Percentiles rank a stretch among this genome's conserved stretches.
These are phyloP conservation scores for Paraphoma sp. DNA, from an alignment of 2,329 filamentous ascomycete genomes.

Conservation along the genomic window DNA sequence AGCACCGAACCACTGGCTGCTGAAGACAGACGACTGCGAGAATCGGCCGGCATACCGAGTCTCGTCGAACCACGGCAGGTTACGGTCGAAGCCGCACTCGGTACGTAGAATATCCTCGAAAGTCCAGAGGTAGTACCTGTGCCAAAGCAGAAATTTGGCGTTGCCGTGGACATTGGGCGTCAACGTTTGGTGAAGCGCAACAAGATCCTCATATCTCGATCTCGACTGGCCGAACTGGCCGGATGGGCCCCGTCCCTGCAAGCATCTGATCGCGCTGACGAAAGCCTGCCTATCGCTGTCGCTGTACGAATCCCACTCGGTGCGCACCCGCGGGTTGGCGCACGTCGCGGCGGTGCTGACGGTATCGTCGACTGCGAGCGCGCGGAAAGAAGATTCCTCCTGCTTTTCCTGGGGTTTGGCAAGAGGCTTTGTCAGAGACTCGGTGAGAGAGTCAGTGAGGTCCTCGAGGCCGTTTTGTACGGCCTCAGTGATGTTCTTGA, in stretches of 20 bases:
- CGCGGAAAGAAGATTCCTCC: not conserved
- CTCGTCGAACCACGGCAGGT: constrained; percentile 50
- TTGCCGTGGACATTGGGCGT: constrained; percentile 44
- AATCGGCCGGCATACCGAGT: constrained; percentile 40
- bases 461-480: not conserved
- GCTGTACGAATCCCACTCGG: constrained; percentile 40
- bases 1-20: constrained; percentile 32
- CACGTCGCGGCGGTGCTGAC: constrained; percentile 22
- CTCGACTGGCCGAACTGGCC: constrained; percentile 32
- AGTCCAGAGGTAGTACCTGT: constrained; percentile 51
- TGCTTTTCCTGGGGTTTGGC: not conserved
- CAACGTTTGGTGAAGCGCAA: constrained; percentile 41
- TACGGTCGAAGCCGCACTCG: constrained; percentile 52
- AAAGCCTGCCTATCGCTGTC: constrained; percentile 32
- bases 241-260: constrained; percentile 28
- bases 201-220: constrained; percentile 44
- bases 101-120: constrained; percentile 51
- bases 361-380: not conserved
- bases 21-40: constrained; percentile 39
- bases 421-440: not conserved
- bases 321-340: constrained; percentile 35
- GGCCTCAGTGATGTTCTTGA: not conserved
- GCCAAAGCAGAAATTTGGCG: constrained; percentile 52
- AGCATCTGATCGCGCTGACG: constrained; percentile 37
- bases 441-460: not conserved